phyloP scores from a whole-genome alignment of 257 asterid genomes.

The Jacaranda mimosifolia region DNA sequence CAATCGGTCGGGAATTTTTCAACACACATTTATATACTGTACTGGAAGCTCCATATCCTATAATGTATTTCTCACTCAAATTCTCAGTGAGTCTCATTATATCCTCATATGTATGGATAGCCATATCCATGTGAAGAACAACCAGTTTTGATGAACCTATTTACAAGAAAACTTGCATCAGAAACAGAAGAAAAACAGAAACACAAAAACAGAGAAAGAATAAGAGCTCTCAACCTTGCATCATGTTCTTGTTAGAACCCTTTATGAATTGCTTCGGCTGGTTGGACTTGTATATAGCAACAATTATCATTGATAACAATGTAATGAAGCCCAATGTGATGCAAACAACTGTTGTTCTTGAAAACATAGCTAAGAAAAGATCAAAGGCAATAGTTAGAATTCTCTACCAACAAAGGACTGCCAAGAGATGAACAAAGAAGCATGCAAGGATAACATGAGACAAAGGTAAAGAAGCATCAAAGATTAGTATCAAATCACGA shows the following conservation, averaged over 20 bases:
- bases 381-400: neutral
- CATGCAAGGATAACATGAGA: neutral
- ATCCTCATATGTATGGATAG: slow-evolving; percentile 91
- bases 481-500: neutral
- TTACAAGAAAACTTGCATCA: neutral
- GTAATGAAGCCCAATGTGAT: slow-evolving; percentile 70
- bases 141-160: slow-evolving; percentile 81
- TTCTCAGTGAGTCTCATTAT: slow-evolving; percentile 92
- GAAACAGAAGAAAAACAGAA: neutral
- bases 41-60: slow-evolving; percentile 98
- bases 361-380: slow-evolving; percentile 60
- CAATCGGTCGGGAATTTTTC: slow-evolving; percentile 91
- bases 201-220: neutral
- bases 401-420: neutral
- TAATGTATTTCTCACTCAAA: slow-evolving; percentile 78
- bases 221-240: slow-evolving; percentile 48
- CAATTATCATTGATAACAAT: slow-evolving; percentile 71
- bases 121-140: slow-evolving; percentile 95
- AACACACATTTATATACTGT: slow-evolving; percentile 83
- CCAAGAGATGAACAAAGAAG: neutral
- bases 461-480: neutral
- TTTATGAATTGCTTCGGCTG: slow-evolving; percentile 55
- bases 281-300: slow-evolving; percentile 82
- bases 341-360: slow-evolving; percentile 74
- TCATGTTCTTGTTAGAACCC: slow-evolving; percentile 53